Evolutionary conservation across 345 rosid genomes (phyloP).

Genomic region (Dipteronia sinensis): DNA sequence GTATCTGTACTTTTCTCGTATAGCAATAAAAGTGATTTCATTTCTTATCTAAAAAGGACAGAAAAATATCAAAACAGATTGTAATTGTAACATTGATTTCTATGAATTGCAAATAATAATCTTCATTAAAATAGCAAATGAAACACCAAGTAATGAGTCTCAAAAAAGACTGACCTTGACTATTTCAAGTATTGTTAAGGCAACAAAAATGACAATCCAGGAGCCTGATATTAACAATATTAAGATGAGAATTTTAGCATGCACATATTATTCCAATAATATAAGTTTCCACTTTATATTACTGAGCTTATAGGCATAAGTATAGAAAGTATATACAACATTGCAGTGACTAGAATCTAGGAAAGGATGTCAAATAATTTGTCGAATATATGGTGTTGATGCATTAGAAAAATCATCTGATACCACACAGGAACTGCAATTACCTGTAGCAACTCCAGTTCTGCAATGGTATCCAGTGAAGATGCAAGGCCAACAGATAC

Average conservation of each 20-base stretch:
- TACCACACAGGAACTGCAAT: conserved; percentile 9
- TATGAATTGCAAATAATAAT: conserved; percentile 3
- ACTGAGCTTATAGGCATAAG: neutral
- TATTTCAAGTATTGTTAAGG: conserved; percentile 80
- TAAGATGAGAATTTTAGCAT: conserved; percentile 21
- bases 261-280: conserved; percentile 4
- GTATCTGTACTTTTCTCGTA: neutral
- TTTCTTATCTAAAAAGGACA: neutral
- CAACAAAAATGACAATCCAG: conserved; percentile 90
- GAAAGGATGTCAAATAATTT: conserved; percentile 7
- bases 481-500: conserved; percentile 87
- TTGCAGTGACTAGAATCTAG: neutral
- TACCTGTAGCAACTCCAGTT: conserved; percentile 89
- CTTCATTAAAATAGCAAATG: conserved; percentile 4
- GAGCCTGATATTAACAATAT: conserved; percentile 65
- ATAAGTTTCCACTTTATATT: conserved; percentile 2
- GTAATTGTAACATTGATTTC: neutral
- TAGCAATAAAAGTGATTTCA: neutral
- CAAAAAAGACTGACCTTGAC: conserved; percentile 63
- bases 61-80: neutral
- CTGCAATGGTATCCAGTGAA: conserved; percentile 78
- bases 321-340: neutral
- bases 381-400: conserved; percentile 3
- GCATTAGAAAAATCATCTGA: neutral
- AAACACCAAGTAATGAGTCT: neutral